Conservation (phyloP, 106 monocot genomes). For the Xerophyta viscosa region DNA sequence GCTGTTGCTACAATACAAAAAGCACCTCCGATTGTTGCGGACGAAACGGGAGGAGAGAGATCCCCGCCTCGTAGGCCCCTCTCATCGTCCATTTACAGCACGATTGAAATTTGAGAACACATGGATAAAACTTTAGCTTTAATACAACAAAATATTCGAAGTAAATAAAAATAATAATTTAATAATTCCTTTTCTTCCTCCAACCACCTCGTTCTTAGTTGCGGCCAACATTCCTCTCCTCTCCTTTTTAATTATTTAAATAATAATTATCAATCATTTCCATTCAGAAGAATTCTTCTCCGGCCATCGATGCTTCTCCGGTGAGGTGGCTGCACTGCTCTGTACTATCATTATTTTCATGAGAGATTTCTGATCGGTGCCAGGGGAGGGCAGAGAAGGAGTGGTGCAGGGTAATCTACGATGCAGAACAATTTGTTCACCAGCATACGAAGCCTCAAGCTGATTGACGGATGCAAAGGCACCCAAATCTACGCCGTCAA, state of each 20-base stretch:
- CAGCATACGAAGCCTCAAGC: constrained; percentile 74
- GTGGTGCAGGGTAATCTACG: not conserved
- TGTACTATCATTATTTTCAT: too few species aligned
- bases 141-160: not conserved
- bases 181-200: too few species aligned
- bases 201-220: not conserved
- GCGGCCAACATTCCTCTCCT: constrained; percentile 2
- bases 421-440: constrained; percentile 95
- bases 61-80: constrained; percentile 2
- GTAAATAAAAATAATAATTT: not conserved
- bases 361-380: too few species aligned
- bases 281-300: too few species aligned
- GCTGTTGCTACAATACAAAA: too few species aligned
- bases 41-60: too few species aligned
- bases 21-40: not conserved
- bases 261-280: too few species aligned
- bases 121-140: too few species aligned
- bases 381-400: not conserved
- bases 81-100: not conserved
- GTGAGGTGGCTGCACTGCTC: too few species aligned
- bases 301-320: too few species aligned
- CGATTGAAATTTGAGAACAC: too few species aligned
- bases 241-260: not conserved
- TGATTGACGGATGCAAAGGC: constrained; percentile 78
- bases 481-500: constrained; percentile 49